Evolutionary conservation across 371 early-diverging fungal species (phyloP).

Genomic region (Zychaea mexicana): DNA sequence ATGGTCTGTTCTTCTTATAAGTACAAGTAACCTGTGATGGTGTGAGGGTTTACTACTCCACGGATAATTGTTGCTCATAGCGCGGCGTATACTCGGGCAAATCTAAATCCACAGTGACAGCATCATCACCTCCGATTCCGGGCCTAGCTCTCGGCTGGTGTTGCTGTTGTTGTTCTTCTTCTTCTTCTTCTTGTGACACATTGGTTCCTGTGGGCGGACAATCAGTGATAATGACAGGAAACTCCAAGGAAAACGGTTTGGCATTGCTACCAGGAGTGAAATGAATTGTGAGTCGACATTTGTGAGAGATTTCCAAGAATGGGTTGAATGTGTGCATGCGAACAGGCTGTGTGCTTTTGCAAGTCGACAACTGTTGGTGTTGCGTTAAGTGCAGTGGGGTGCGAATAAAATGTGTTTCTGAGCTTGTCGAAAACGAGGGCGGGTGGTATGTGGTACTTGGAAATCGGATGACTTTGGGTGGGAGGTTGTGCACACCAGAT

Average conservation of each 20-base stretch:
- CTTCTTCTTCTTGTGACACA: no score
- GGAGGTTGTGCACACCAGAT: conserved; percentile 36
- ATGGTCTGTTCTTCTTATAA: no score
- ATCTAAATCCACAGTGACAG: conserved; percentile 42
- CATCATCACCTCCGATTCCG: conserved; percentile 40
- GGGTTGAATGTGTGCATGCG: conserved; percentile 44
- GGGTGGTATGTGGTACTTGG: conserved; percentile 40
- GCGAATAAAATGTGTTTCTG: conserved; percentile 50
- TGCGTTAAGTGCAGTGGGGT: conserved; percentile 19
- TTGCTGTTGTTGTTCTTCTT: not conserved
- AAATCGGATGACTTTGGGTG: conserved; percentile 38
- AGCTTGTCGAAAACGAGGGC: conserved; percentile 33
- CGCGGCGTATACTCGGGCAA: conserved; percentile 52
- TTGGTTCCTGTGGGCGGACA: conserved; percentile 24
- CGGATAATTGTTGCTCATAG: conserved; percentile 16
- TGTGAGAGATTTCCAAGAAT: conserved; percentile 45
- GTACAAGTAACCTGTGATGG: no score
- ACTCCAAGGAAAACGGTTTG: conserved; percentile 31
- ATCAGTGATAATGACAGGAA: conserved; percentile 49
- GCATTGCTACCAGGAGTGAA: conserved; percentile 21
- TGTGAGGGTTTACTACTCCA: no score
- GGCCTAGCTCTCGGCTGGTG: not conserved
- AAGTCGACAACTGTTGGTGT: no score
- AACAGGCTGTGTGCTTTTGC: conserved; percentile 13
- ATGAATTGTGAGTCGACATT: conserved; percentile 33